Base-by-base conservation (phyloP, 495 filamentous ascomycete species). In the Xylaria grammica region DNA sequence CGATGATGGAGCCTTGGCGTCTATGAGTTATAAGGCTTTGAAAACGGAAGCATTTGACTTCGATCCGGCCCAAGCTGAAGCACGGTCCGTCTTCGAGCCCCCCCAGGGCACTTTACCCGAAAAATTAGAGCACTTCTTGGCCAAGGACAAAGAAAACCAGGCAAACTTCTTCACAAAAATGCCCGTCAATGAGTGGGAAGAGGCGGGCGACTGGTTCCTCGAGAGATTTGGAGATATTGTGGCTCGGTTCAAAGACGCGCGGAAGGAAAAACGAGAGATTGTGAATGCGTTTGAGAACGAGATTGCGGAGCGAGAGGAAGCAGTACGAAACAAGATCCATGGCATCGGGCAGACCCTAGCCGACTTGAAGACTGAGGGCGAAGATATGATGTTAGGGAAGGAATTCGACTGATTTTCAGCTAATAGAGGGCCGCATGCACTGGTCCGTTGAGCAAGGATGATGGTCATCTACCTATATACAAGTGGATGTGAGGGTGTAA, bases 181-280 rank as follows among this genome's bases (percentile, higher is more conserved):
- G 70, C 70, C 84, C 3, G 81, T 91, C 24, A 78, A 84, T 27
- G 89, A 94, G 72, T 95, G 93, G 90, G 93, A 97, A 72, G 82
- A 89, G 51, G 86, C 89, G 15, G 93, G 93, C 8, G 91, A 97
- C 65, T 88, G 90, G 81, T 86, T 97, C 44, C 77, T 94, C 15
- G 85, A 87, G 3, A 84, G 83, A 64, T 94, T 95, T 68, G 78
- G 79, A 6, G 79, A 82, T 8, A 73, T 93, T 19, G 79, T 93
- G 65, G 71, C 78, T 19, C 82, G 86, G 67, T 83, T 94, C 69
- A 90, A 85, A 62, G 79, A 85, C 0, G 79, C 87, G 30, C 79
- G 92, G 49, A 81, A 82, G 60, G 80, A 82, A 20, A 91, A 92
- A 71, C 83, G 94, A 40, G 80, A 82, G 53, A 76, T 90, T 7